These are phyloP conservation scores for Leccinum olivaceopallidum DNA, from an alignment of 768 basidiomycete species.

Conservation along the genomic window DNA sequence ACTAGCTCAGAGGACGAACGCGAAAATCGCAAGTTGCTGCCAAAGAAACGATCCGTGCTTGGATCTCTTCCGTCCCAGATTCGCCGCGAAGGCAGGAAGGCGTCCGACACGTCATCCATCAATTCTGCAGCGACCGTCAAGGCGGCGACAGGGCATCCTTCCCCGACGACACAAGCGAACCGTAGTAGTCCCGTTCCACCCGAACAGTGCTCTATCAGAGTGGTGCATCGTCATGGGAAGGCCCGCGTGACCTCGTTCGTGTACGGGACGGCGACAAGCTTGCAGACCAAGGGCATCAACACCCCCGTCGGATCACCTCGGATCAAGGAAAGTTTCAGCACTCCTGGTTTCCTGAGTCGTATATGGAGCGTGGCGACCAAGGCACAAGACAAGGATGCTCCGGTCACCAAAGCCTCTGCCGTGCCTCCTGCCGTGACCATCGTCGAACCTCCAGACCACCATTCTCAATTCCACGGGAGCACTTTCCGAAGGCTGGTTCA, in stretches of 20 bases:
- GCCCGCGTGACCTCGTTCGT: slow-evolving; percentile 32
- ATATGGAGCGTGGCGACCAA: slow-evolving; percentile 72
- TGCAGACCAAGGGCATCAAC: slow-evolving; percentile 15
- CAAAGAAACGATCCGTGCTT: slow-evolving; percentile 44
- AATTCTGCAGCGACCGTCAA: slow-evolving; percentile 38
- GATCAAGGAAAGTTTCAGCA: slow-evolving; percentile 40
- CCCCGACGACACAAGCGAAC: slow-evolving; percentile 20
- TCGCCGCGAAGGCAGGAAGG: slow-evolving; percentile 42
- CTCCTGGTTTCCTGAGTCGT: slow-evolving; percentile 60
- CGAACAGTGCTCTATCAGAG: slow-evolving; percentile 24
- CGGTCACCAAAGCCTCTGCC: slow-evolving; percentile 9
- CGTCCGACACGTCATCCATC: slow-evolving; percentile 34
- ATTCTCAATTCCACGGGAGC: slow-evolving; percentile 30
- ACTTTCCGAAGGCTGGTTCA: slow-evolving; percentile 45
- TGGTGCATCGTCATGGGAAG: slow-evolving; percentile 29
- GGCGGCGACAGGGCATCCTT: slow-evolving; percentile 28
- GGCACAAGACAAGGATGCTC: slow-evolving; percentile 32
- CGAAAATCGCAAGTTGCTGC: slow-evolving; percentile 21
- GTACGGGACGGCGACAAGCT: slow-evolving; percentile 23
- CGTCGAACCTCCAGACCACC: slow-evolving; percentile 28
- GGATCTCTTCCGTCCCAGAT: slow-evolving; percentile 48
- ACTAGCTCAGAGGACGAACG: slow-evolving; percentile 52
- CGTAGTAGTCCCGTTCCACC: slow-evolving; percentile 18
- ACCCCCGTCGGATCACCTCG: slow-evolving; percentile 23
- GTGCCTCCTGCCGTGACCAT: slow-evolving; percentile 22